Percentiles rank a stretch among this genome's conserved stretches.
These are phyloP conservation scores for Leccinum colubrinum DNA, from an alignment of 1,284 basidiomycete species.

Conservation along the genomic window DNA sequence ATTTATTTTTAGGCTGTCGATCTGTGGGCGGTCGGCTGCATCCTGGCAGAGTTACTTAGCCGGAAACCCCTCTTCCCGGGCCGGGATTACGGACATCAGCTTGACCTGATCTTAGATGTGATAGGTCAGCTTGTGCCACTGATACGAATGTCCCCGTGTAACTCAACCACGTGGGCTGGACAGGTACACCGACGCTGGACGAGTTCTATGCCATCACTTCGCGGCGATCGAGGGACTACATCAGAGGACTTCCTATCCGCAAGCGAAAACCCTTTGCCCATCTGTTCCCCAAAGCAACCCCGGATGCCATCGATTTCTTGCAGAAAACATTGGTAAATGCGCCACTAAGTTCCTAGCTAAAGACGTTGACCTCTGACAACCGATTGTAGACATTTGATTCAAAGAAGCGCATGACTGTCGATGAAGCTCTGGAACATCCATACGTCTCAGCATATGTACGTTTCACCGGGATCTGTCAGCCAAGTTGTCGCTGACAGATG, in stretches of 20 bases:
- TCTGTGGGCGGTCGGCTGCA: slow-evolving; percentile 87
- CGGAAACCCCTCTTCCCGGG: slow-evolving; percentile 85
- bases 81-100: slow-evolving; percentile 86
- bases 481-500: slow-evolving; percentile 11
- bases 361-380: slow-evolving; percentile 1
- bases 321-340: slow-evolving; percentile 68
- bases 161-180: slow-evolving; percentile 2
- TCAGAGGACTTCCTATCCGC: slow-evolving; percentile 73
- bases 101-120: slow-evolving; percentile 85
- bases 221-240: slow-evolving; percentile 81
- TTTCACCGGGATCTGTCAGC: slow-evolving; percentile 9
- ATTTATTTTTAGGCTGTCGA: slow-evolving; percentile 60
- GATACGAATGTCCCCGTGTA: neutral
- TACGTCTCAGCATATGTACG: slow-evolving; percentile 62
- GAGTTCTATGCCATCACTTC: slow-evolving; percentile 89
- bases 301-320: slow-evolving; percentile 82
- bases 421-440: slow-evolving; percentile 82
- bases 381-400: slow-evolving; percentile 73
- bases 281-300: slow-evolving; percentile 69
- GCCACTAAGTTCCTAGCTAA: neutral
- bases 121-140: slow-evolving; percentile 48
- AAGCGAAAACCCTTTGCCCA: slow-evolving; percentile 59
- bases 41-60: slow-evolving; percentile 83
- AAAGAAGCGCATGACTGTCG: slow-evolving; percentile 81
- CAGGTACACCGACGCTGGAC: slow-evolving; percentile 79